phyloP scores from a whole-genome alignment of 2,329 filamentous ascomycete species.

The Amylocarpus encephaloides region DNA sequence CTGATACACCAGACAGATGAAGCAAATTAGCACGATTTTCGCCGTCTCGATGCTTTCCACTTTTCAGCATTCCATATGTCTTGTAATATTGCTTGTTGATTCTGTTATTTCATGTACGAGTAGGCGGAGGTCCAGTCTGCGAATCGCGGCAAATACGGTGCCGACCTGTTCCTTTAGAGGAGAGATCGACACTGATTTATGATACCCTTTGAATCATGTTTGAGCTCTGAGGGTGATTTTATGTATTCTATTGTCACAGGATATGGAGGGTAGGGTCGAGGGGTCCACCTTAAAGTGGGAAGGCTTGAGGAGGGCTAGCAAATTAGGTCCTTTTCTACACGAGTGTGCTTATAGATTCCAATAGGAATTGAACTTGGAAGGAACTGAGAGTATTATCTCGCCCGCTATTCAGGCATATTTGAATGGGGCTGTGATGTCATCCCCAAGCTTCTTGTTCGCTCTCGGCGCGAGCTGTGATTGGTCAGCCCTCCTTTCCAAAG shows the following conservation, averaged over 20 bases:
- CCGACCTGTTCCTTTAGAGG: background rate
- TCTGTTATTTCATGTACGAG: constrained; percentile 1
- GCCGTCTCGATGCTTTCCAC: background rate
- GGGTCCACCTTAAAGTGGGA: too few species aligned
- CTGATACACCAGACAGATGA: constrained; percentile 30
- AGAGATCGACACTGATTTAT: background rate
- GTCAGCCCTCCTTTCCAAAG: too few species aligned
- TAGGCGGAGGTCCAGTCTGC: background rate
- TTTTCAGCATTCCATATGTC: background rate
- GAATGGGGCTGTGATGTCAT: background rate
- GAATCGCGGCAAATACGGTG: background rate
- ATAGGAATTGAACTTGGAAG: too few species aligned
- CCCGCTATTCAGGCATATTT: background rate
- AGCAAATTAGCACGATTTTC: background rate
- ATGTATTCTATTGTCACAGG: background rate
- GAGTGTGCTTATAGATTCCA: too few species aligned
- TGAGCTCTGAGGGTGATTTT: background rate
- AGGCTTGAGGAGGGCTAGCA: too few species aligned
- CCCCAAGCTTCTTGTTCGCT: background rate
- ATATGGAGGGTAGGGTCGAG: background rate
- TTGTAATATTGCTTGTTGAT: background rate
- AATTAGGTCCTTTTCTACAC: too few species aligned
- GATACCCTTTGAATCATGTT: constrained; percentile 7
- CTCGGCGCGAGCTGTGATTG: too few species aligned
- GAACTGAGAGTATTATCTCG: background rate